Base-by-base conservation (phyloP, 495 filamentous ascomycete species). In the Xylaria grammica region DNA sequence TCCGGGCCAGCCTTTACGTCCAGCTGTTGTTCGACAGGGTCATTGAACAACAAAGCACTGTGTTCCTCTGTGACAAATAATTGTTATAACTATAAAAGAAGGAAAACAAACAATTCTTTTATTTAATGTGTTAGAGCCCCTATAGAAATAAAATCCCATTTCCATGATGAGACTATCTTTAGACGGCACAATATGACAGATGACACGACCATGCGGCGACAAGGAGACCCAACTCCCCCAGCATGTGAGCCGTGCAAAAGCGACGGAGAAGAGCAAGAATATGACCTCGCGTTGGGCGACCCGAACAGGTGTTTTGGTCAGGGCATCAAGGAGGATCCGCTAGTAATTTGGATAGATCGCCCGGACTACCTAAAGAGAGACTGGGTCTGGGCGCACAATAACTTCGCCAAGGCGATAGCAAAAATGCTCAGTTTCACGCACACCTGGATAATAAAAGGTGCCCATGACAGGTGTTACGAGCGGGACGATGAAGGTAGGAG, bases 391-490 rank as follows among this genome's bases (percentile, higher is more conserved):
- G 59, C 60, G 24, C 38, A 63, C 50, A 55, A 55, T 46, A 55
- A 63, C 50, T 54, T 63, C 40, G 50, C 49, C 20, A 63, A 63
- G 15, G 50, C 50, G 17, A 63, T 63, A 24, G 60, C 60, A 11
- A 63, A 63, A 29, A 29, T 55, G 8, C 50, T 55, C 0, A 50
- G 60, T 2, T 27, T 55, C 26, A 55, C 60, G 0, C 60, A 63
- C 46, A 48, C 60, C 11, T 63, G 50, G 50, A 63, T 63, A 3
- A 54, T 63, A 38, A 45, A 46, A n/a, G 60, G 19, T 1, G 60
- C 60, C 17, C 50, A 63, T 27, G 27, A 36, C 9, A 0, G 4
- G 15, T 20, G 45, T 15, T 63, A 55, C 40, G 50, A 27, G 11
- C 60, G 60, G 0, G 60, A 63, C 27, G 9, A 20, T 11, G 8